Base-by-base conservation (phyloP, 1,284 basidiomycete species). In the Taiwanofungus camphoratus region DNA sequence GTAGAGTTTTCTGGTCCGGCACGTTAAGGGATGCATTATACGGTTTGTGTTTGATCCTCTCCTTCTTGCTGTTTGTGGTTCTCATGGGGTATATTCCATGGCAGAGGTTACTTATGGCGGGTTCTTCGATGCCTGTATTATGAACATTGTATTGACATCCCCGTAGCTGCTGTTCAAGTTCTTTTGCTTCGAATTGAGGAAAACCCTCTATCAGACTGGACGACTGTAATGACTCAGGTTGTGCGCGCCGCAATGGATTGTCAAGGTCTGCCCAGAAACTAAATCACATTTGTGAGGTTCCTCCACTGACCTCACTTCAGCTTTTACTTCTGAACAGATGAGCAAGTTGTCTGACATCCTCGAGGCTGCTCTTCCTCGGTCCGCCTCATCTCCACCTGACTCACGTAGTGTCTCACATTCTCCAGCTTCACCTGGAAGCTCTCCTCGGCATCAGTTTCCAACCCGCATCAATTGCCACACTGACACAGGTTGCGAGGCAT, bases 1-100 rank as follows among this genome's bases (percentile, higher is more conserved):
- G 82, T 49, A 71, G 78, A 27, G 77, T 83, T 2, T 85, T 85
- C 52, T 86, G 81, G 79, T 76, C 78, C 24, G 64, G 67, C 22
- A 61, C 62, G 18, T 59, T 82, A 26, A 68, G 80, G 42, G 83
- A 87, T 59, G 62, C 70, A 42, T 55, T 88, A 19, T 86, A 79
- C 53, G 79, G 82, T 84, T 48, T 43, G 78, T 67, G 20, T 11
- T 42, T 38, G 39, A 29, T 20, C 11, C 1, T 7, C 18, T 30
- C n/a, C 34, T 21, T 30, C 19, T 35, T 6, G 15, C 29, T 39
- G 11, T 21, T 29, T 8, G 12, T 16, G 19, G n/a, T 40, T 31
- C 20, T 45, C 24, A 33, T 19, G 15, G 0, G 13, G 31, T 31
- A 11, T 36, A 22, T 9, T 21, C 12, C 32, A 16, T 34, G 20